phyloP scores from a whole-genome alignment of 208 protist genomes.

The Leishmania martiniquensis region DNA sequence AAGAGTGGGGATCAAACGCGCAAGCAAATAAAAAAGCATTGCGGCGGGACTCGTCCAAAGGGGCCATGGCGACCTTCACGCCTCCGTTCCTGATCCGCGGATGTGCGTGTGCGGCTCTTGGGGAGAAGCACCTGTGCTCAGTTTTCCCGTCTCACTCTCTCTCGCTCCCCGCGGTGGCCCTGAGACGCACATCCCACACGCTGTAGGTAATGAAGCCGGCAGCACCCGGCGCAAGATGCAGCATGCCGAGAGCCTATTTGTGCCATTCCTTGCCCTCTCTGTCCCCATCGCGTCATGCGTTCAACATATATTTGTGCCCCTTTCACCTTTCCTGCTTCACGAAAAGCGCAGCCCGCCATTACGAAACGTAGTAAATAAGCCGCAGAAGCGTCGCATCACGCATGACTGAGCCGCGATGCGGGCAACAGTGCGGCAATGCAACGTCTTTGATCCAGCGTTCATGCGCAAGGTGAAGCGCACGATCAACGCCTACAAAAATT shows the following conservation, averaged over 20 bases:
- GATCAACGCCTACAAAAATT: constrained; percentile 63
- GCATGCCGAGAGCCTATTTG: neutral
- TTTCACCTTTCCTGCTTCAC: neutral
- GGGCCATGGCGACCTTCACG: too few species aligned
- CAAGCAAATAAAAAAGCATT: too few species aligned
- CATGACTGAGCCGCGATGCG: constrained; percentile 38
- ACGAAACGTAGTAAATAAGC: too few species aligned
- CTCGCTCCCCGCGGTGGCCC: neutral
- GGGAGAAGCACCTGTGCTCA: neutral
- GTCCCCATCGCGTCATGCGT: neutral
- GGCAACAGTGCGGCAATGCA: constrained; percentile 29
- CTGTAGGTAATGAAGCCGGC: neutral
- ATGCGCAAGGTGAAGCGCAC: constrained; percentile 91
- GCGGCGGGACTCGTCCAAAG: too few species aligned
- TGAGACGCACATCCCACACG: neutral
- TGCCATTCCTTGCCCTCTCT: neutral
- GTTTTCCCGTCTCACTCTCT: neutral
- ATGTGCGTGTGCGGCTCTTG: too few species aligned
- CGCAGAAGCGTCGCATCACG: neutral
- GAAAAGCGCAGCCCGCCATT: neutral
- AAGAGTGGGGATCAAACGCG: too few species aligned
- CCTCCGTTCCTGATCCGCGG: too few species aligned
- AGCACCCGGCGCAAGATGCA: neutral
- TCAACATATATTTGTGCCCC: neutral
- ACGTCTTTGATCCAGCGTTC: constrained; percentile 88